Conservation (phyloP, 176 grass and related monocot genomes). For the Pharus latifolius region DNA sequence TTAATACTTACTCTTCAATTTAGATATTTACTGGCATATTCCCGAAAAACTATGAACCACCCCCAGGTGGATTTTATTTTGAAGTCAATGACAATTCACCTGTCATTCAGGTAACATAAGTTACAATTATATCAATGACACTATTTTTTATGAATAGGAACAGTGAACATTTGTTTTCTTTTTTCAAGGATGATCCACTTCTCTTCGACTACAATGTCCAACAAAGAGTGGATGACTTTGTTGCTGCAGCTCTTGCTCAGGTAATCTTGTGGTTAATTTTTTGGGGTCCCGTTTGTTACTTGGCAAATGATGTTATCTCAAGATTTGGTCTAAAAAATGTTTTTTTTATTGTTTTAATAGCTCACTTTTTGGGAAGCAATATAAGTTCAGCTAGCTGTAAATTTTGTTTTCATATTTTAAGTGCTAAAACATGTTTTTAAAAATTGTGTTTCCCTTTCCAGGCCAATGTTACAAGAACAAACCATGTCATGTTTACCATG, state of each 20-base stretch:
- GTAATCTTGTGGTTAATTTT: constrained; percentile 31
- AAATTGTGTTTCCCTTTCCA: constrained; percentile 24
- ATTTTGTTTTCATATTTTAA: background rate
- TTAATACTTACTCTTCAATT: constrained; percentile 8
- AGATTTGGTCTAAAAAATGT: too few relatives aligned
- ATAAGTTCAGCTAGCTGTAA: too few relatives aligned
- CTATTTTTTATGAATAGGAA: background rate
- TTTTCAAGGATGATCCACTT: constrained; percentile 75
- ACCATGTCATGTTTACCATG: constrained; percentile 99
- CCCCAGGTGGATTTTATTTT: constrained; percentile 88
- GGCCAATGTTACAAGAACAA: constrained; percentile 92
- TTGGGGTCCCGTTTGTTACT: constrained; percentile 10
- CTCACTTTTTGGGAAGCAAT: too few relatives aligned
- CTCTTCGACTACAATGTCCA: constrained; percentile 97
- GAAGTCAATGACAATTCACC: constrained; percentile 75
- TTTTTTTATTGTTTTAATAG: too few relatives aligned
- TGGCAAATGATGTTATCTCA: too few relatives aligned
- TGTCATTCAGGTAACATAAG: constrained; percentile 69
- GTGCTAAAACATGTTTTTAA: too few relatives aligned
- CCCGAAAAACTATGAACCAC: constrained; percentile 95
- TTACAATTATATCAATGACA: background rate
- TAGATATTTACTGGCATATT: constrained; percentile 96
- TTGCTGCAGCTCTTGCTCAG: constrained; percentile 87
- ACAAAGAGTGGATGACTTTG: constrained; percentile 87
- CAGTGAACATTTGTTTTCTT: constrained; percentile 10